These are phyloP conservation scores for Eucalyptus sideroxylon DNA, from an alignment of 345 rosid species.

Conservation along the genomic window DNA sequence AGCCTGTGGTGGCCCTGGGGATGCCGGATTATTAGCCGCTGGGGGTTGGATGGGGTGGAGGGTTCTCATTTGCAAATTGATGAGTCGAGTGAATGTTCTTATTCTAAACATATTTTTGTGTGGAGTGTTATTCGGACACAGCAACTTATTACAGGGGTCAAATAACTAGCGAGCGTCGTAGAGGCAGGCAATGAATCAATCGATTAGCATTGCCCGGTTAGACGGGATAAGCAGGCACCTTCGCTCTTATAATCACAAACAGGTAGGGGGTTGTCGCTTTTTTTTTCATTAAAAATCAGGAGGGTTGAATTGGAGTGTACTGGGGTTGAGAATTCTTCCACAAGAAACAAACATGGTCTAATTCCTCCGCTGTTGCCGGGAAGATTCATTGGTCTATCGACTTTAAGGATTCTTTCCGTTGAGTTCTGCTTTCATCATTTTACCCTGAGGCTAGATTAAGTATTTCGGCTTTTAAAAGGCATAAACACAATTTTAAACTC, in stretches of 20 bases:
- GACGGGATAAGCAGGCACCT: not conserved
- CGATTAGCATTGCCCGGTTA: not conserved
- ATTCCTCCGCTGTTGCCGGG: no score
- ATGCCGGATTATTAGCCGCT: not conserved
- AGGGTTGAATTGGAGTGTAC: not conserved
- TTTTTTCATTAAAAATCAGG: no score
- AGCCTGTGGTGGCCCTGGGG: fast-evolving
- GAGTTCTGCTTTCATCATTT: no score
- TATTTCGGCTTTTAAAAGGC: not conserved
- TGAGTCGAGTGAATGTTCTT: conserved; percentile 2
- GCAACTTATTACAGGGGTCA: not conserved
- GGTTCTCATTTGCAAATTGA: not conserved
- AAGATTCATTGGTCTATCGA: no score
- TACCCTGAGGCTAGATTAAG: not conserved
- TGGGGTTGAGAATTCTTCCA: not conserved
- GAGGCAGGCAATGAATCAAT: not conserved
- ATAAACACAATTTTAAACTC: no score
- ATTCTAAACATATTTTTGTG: not conserved
- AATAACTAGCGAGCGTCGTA: not conserved
- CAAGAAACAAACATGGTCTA: not conserved
- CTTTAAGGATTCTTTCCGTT: no score
- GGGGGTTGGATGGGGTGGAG: not conserved
- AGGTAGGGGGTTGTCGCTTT: not conserved
- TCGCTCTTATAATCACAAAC: not conserved
- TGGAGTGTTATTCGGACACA: not conserved